These are phyloP conservation scores for Neocallimastix lanati DNA, from an alignment of 192 early-diverging fungal species.

Conservation along the genomic window DNA sequence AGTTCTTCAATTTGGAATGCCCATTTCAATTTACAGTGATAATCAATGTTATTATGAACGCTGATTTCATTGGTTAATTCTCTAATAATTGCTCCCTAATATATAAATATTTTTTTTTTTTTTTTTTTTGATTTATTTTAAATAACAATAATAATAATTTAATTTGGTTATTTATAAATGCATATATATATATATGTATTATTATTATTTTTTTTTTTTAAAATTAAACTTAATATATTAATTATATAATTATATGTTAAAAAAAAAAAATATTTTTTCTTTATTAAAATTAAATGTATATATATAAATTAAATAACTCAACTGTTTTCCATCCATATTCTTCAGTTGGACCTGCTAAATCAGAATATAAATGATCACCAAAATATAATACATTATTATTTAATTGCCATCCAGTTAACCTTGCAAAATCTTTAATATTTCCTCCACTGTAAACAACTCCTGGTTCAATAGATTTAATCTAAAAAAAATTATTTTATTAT, in stretches of 20 bases:
- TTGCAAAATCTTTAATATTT: neutral
- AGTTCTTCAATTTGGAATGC: neutral
- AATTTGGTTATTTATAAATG: too few species aligned
- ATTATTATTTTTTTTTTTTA: too few species aligned
- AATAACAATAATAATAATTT: neutral
- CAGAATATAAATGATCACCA: neutral
- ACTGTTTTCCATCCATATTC: neutral
- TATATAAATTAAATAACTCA: too few species aligned
- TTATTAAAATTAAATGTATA: too few species aligned
- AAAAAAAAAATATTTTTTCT: too few species aligned
- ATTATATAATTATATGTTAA: too few species aligned
- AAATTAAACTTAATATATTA: too few species aligned
- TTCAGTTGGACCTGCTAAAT: neutral
- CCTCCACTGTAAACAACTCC: neutral
- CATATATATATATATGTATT: too few species aligned
- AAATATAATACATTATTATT: neutral
- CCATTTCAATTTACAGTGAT: neutral
- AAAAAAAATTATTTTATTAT: too few species aligned
- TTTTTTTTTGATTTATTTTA: too few species aligned
- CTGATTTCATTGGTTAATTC: neutral
- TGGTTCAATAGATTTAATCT: neutral
- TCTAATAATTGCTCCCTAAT: neutral
- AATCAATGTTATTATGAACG: neutral
- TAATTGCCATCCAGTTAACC: neutral
- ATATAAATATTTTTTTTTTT: too few species aligned